These are phyloP conservation scores for Taiozyma onychis DNA, from an alignment of 1,139 yeast genomes.

Conservation along the genomic window DNA sequence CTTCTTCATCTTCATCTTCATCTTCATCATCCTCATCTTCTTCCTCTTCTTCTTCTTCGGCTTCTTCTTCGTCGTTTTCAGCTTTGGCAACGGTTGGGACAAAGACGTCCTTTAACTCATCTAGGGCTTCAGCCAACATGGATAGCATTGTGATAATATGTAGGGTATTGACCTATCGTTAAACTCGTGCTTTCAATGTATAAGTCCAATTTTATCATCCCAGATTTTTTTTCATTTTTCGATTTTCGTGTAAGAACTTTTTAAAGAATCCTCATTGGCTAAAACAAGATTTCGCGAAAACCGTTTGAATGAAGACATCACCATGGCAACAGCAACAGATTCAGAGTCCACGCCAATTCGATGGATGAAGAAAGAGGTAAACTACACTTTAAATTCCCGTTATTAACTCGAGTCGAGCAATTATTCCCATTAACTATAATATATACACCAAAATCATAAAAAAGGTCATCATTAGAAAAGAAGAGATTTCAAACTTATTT, in stretches of 20 bases:
- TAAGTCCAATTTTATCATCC: background rate
- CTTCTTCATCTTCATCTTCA: constrained; percentile 65
- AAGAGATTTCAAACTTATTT: background rate
- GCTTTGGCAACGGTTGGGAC: constrained; percentile 82
- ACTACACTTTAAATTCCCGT: background rate
- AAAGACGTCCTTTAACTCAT: constrained; percentile 76
- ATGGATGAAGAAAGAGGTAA: background rate
- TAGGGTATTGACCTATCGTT: background rate
- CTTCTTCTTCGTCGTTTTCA: constrained; percentile 37
- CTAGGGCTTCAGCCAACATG: constrained; percentile 47
- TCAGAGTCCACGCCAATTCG: background rate
- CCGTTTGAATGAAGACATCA: background rate
- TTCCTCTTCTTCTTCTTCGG: constrained; percentile 25
- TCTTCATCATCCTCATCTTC: constrained; percentile 54
- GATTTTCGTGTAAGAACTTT: background rate
- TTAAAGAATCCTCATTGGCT: constrained; percentile 5
- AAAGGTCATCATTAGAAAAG: background rate
- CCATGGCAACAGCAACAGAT: background rate
- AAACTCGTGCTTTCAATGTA: background rate
- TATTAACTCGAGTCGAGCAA: background rate
- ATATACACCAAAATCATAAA: background rate
- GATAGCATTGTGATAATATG: constrained; percentile 45
- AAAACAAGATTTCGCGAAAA: background rate
- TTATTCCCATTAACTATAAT: background rate
- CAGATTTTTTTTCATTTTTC: background rate